Conservation (phyloP, 176 grass and related monocot species). For the Cymbopogon citratus region DNA sequence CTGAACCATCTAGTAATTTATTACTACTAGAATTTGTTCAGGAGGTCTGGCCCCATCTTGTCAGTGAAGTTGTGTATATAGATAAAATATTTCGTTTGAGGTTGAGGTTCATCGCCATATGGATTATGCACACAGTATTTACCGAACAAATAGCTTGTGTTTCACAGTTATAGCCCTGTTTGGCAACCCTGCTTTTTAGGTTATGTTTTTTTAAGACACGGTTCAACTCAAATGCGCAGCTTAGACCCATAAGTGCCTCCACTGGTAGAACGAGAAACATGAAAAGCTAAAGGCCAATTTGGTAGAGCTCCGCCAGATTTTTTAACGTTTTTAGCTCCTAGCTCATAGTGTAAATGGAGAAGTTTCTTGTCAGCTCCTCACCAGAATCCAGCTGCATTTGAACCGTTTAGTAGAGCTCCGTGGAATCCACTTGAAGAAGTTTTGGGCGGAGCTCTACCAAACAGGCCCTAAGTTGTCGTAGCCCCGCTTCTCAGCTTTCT, state of each 20-base stretch:
- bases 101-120: background rate
- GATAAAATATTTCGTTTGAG: background rate
- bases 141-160: background rate
- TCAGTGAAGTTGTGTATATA: background rate
- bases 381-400: background rate
- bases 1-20: background rate
- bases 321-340: background rate
- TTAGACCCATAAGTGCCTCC: background rate
- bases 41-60: background rate
- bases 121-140: background rate
- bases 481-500: background rate
- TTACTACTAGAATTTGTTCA: background rate
- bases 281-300: background rate
- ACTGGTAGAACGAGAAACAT: background rate
- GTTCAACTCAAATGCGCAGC: background rate
- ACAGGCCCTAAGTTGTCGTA: background rate
- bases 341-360: background rate
- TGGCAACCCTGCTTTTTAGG: background rate
- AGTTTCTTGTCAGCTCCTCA: background rate
- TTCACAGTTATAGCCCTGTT: background rate
- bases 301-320: background rate
- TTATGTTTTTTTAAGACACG: background rate
- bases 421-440: background rate
- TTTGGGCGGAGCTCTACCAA: background rate
- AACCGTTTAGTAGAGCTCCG: background rate